A percentile compares a stretch with the other conserved stretches of the same genome.
These are phyloP conservation scores for Nicotiana otophora DNA, from an alignment of 257 asterid genomes.

Conservation along the genomic window DNA sequence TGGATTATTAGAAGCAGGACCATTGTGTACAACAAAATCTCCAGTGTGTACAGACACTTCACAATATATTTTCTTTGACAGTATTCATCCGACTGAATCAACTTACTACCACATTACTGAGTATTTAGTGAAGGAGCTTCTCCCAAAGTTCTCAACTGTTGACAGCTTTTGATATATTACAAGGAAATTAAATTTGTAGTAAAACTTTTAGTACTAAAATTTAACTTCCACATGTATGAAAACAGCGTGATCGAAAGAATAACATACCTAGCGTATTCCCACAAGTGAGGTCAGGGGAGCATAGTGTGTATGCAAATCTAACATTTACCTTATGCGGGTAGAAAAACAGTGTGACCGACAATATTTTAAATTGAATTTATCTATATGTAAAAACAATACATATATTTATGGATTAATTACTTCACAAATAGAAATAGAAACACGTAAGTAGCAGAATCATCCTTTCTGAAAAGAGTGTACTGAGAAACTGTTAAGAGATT, in stretches of 20 bases:
- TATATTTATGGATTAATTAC: too few species aligned
- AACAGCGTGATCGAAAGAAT: neutral
- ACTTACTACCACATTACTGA: conserved; percentile 11
- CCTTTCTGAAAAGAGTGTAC: neutral
- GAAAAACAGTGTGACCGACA: neutral
- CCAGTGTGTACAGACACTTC: conserved; percentile 14
- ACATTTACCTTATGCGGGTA: too few species aligned
- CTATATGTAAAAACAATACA: neutral
- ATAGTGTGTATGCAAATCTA: too few species aligned
- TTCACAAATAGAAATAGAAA: neutral
- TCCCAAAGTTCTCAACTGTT: conserved; percentile 6
- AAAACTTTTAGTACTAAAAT: too few species aligned
- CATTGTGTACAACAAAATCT: conserved; percentile 1
- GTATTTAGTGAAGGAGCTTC: neutral
- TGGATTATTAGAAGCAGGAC: conserved; percentile 22
- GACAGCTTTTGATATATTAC: neutral
- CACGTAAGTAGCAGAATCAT: neutral
- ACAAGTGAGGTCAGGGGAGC: rapidly evolving
- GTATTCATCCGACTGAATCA: conserved; percentile 19
- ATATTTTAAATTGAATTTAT: neutral
- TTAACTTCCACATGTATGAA: neutral
- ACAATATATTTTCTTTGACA: conserved; percentile 14
- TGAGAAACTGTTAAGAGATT: neutral
- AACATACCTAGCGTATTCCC: too few species aligned
- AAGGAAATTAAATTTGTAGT: neutral